A percentile compares a stretch with the other conserved stretches of the same genome.
These are phyloP conservation scores for Chaetomium olivaceum DNA, from an alignment of 2,329 filamentous ascomycete genomes.

Conservation along the genomic window DNA sequence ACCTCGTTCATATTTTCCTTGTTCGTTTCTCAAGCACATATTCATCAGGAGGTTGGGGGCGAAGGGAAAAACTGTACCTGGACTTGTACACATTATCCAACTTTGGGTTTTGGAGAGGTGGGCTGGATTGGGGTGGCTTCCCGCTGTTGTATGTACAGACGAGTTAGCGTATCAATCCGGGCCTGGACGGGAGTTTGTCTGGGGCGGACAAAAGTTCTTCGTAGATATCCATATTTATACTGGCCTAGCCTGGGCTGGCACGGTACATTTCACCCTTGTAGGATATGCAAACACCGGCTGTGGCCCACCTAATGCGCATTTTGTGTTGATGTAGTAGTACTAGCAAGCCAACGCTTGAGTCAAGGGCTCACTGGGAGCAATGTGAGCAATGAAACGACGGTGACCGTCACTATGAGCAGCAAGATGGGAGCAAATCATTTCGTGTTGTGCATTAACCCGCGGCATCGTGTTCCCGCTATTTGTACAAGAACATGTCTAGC, in stretches of 20 bases:
- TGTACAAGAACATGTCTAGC: slow-evolving; percentile 14
- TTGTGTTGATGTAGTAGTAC: not conserved
- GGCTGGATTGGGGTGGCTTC: not conserved
- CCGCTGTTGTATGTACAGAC: slow-evolving; percentile 9
- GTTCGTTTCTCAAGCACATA: slow-evolving; percentile 9
- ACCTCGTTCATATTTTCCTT: not conserved
- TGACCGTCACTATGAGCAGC: not conserved
- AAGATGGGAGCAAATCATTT: slow-evolving; percentile 9
- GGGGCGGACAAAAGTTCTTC: not conserved
- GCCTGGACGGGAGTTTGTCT: not conserved
- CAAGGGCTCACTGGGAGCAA: not conserved
- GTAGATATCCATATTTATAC: slow-evolving; percentile 10
- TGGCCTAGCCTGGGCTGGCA: not conserved
- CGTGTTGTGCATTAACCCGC: slow-evolving; percentile 2
- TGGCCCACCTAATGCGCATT: not conserved
- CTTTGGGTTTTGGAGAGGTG: slow-evolving; percentile 1
- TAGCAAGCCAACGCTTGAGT: not conserved
- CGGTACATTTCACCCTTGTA: not conserved
- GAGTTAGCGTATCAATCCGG: not conserved
- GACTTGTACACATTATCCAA: slow-evolving; percentile 7
- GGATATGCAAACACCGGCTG: not conserved
- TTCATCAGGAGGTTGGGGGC: not conserved
- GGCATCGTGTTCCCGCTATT: slow-evolving; percentile 14
- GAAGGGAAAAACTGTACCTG: not conserved
- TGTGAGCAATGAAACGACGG: not conserved